A percentile compares a stretch with the other conserved stretches of the same genome.
These are phyloP conservation scores for Hypoxylon sp. DNA, from an alignment of 2,329 filamentous ascomycete species.

Conservation along the genomic window DNA sequence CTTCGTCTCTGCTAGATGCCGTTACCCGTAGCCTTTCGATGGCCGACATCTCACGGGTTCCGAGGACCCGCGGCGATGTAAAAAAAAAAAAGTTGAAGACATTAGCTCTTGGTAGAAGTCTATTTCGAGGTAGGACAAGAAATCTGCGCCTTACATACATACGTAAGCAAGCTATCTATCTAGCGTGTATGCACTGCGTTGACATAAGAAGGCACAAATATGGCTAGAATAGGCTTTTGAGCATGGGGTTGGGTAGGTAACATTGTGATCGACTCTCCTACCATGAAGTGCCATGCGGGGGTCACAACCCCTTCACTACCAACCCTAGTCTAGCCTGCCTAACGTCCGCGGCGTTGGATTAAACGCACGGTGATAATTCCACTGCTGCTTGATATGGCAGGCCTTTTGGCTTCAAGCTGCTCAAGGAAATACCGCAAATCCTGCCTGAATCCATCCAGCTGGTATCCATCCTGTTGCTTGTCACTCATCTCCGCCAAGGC, in stretches of 20 bases:
- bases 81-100: not conserved
- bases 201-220: slow-evolving; percentile 7
- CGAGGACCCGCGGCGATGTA: not conserved
- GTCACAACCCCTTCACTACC: slow-evolving; percentile 17
- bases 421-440: slow-evolving; percentile 31
- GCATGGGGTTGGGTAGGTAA: slow-evolving; percentile 28
- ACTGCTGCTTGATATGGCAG: slow-evolving; percentile 23
- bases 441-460: slow-evolving; percentile 26
- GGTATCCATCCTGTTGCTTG: slow-evolving; percentile 35
- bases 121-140: not conserved
- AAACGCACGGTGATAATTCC: slow-evolving; percentile 38
- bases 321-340: slow-evolving; percentile 28
- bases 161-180: not conserved
- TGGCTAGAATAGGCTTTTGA: slow-evolving; percentile 9
- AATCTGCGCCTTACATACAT: slow-evolving; percentile 3
- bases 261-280: slow-evolving; percentile 42
- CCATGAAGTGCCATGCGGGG: slow-evolving; percentile 30
- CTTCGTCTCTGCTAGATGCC: not conserved
- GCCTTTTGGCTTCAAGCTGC: slow-evolving; percentile 16
- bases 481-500: slow-evolving; percentile 38
- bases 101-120: slow-evolving; percentile 3
- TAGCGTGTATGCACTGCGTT: slow-evolving; percentile 2
- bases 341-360: slow-evolving; percentile 32
- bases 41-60: not conserved
- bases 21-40: not conserved